These are phyloP conservation scores for Baorangia bicolor DNA, from an alignment of 768 basidiomycete genomes.

Conservation along the genomic window DNA sequence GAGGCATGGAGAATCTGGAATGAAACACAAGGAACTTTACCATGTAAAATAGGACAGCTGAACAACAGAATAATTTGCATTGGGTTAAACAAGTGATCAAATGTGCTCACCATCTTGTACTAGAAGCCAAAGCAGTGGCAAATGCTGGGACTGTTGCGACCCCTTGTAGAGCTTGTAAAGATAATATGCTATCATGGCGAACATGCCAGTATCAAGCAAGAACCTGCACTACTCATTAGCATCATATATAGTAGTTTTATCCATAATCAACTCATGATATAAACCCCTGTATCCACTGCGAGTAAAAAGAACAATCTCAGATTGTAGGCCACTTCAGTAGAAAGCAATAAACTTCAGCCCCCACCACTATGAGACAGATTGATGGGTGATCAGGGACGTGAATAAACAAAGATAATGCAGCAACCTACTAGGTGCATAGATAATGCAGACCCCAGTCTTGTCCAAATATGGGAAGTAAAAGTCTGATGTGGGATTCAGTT, in stretches of 20 bases:
- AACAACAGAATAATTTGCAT: background rate
- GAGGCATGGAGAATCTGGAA: background rate
- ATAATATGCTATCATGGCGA: slow-evolving; percentile 1
- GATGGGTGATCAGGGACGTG: background rate
- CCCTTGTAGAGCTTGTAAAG: background rate
- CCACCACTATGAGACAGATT: background rate
- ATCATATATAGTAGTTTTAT: background rate
- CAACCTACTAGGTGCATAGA: background rate
- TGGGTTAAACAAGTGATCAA: background rate
- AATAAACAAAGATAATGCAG: background rate
- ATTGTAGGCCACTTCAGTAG: background rate
- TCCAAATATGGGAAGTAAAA: background rate
- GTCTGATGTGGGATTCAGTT: background rate
- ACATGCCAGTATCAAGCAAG: background rate
- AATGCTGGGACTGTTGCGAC: background rate
- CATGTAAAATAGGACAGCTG: slow-evolving; percentile 3
- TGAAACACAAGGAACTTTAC: background rate
- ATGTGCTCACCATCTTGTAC: slow-evolving; percentile 9
- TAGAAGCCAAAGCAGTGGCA: slow-evolving; percentile 3
- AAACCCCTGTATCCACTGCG: slow-evolving; percentile 2
- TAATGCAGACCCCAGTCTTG: background rate
- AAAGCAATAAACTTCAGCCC: background rate
- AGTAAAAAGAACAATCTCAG: background rate
- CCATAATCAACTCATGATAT: background rate
- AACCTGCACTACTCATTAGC: background rate